A percentile compares a stretch with the other conserved stretches of the same genome.
Conservation (phyloP, 495 filamentous ascomycete species). For the Acidiella bohemica region DNA sequence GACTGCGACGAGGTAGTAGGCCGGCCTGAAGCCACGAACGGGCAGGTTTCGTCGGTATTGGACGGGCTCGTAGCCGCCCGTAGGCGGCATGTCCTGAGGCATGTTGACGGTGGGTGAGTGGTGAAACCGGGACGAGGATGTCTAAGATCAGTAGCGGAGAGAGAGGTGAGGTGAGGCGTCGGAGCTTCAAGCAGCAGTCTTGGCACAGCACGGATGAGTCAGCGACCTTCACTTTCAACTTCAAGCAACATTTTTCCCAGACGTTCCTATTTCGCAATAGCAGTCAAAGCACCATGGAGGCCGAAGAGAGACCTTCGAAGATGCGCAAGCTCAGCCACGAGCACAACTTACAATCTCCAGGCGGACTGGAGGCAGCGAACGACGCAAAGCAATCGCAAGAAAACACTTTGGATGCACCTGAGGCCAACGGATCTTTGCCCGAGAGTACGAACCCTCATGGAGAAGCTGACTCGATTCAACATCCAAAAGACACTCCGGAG, state of each 20-base stretch:
- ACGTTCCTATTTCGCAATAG: no score
- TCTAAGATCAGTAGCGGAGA: background rate
- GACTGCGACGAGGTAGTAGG: slow-evolving; percentile 58
- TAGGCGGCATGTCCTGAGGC: slow-evolving; percentile 85
- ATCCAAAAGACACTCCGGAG: no score
- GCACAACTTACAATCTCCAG: background rate
- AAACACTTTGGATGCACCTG: background rate
- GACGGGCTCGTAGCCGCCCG: slow-evolving; percentile 84
- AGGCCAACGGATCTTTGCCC: no score
- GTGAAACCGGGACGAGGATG: background rate
- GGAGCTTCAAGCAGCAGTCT: no score
- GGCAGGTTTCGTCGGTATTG: slow-evolving; percentile 98
- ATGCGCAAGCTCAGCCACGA: slow-evolving; percentile 35
- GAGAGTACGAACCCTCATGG: no score
- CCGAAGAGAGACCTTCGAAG: slow-evolving; percentile 41
- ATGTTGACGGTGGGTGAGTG: slow-evolving; percentile 36
- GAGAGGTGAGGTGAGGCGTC: slow-evolving; percentile 3
- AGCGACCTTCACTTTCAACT: no score
- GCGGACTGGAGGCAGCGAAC: background rate
- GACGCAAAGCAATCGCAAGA: background rate
- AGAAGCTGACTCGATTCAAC: no score
- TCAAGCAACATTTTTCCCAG: no score
- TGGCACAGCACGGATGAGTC: no score
- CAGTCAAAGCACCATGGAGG: slow-evolving; percentile 44
- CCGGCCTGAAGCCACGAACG: slow-evolving; percentile 75